Evolutionary conservation across 192 early-diverging fungal genomes (phyloP).

Genomic region (Backusella tuberculispora): DNA sequence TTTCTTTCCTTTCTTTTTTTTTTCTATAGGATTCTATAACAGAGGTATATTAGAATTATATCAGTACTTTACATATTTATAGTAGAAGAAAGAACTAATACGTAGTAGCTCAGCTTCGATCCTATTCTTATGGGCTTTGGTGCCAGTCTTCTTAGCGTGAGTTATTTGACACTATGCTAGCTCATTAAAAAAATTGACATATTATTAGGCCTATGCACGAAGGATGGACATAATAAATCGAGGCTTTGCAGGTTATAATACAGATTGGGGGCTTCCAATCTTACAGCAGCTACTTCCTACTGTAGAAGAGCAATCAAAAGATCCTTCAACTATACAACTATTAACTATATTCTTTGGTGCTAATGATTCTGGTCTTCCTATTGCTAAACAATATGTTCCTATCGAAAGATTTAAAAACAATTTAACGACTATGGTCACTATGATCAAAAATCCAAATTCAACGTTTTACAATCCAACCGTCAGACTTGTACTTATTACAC

Average conservation of each 20-base stretch:
- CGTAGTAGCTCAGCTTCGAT: conserved; percentile 31
- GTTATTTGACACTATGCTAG: not conserved
- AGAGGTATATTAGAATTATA: conserved; percentile 33
- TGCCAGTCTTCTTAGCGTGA: conserved; percentile 29
- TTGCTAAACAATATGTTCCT: conserved; percentile 58
- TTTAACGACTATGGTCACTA: conserved; percentile 56
- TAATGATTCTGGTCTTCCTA: conserved; percentile 69
- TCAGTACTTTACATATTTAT: not conserved
- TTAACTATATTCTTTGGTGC: conserved; percentile 83
- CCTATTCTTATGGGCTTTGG: conserved; percentile 24
- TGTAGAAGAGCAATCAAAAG: conserved; percentile 15
- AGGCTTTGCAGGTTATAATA: conserved; percentile 81
- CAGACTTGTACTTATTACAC: conserved; percentile 69
- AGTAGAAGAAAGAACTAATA: not conserved
- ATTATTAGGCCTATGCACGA: conserved; percentile 60
- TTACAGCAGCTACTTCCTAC: conserved; percentile 58
- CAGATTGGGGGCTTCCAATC: conserved; percentile 58
- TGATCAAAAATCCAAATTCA: conserved; percentile 55
- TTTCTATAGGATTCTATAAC: conserved; percentile 49
- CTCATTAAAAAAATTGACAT: conserved; percentile 34
- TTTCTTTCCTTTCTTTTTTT: not conserved
- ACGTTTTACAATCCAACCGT: conserved; percentile 59
- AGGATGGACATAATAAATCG: conserved; percentile 79
- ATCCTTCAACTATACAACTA: conserved; percentile 48
- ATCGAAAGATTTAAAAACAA: conserved; percentile 63